Evolutionary conservation across 2,329 filamentous ascomycete genomes (phyloP).

Genomic region (Aspergillus sp.): DNA sequence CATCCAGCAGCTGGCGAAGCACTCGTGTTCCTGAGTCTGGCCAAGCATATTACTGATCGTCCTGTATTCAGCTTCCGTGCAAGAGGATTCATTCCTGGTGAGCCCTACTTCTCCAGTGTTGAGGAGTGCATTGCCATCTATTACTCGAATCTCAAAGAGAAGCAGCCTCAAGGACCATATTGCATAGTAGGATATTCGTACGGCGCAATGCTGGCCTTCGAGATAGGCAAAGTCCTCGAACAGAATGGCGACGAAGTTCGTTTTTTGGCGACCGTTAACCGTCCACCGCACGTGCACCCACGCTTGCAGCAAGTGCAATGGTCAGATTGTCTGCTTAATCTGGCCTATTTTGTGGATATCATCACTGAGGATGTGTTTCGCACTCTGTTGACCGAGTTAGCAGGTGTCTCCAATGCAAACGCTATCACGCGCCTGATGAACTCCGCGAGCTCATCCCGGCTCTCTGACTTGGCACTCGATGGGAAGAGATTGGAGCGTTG

Average conservation of each 20-base stretch:
- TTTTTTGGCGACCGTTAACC: conserved; percentile 49
- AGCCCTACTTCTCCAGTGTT: conserved; percentile 37
- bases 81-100: conserved; percentile 24
- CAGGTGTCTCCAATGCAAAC: conserved; percentile 10
- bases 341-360: no score
- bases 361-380: no score
- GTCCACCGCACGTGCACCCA: conserved; percentile 47
- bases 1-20: conserved; percentile 42
- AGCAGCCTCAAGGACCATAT: conserved; percentile 53
- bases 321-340: no score
- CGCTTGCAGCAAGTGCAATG: no score
- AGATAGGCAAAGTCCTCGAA: conserved; percentile 49
- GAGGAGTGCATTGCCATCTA: conserved; percentile 45
- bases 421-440: conserved; percentile 8
- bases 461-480: conserved; percentile 21
- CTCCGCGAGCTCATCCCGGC: not conserved
- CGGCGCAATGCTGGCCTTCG: conserved; percentile 52
- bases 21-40: conserved; percentile 38
- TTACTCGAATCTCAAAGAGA: conserved; percentile 36
- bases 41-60: conserved; percentile 14
- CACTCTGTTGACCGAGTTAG: no score
- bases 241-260: conserved; percentile 35
- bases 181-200: conserved; percentile 54
- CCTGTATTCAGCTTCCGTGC: conserved; percentile 16
- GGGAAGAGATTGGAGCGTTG: conserved; percentile 30